Evolutionary conservation across 495 filamentous ascomycete genomes (phyloP).

Genomic region (Xylaria curta): DNA sequence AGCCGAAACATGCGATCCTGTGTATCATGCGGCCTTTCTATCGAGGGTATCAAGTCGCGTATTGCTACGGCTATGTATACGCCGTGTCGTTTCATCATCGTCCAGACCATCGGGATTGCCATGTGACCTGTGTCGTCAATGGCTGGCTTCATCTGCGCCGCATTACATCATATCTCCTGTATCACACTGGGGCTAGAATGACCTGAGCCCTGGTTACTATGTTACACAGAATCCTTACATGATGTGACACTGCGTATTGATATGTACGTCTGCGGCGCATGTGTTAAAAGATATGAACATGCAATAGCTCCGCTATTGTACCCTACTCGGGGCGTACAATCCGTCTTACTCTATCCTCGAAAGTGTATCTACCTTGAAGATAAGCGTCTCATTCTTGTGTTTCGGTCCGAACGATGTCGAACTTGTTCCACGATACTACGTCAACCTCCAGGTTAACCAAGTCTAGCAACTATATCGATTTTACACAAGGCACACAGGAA

Average conservation of each 20-base stretch:
- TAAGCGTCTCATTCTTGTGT: not conserved
- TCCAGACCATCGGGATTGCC: not conserved
- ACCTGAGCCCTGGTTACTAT: not conserved
- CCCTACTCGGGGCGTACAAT: conserved; percentile 9
- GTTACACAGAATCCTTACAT: not conserved
- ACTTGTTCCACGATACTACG: not conserved
- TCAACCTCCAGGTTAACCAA: not conserved
- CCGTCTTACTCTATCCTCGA: conserved; percentile 8
- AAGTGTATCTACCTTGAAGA: not conserved
- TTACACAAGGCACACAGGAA: not conserved
- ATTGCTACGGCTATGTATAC: not conserved
- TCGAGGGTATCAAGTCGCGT: not conserved
- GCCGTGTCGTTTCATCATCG: not conserved
- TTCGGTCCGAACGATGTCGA: not conserved
- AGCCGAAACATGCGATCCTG: not conserved
- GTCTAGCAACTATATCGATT: not conserved
- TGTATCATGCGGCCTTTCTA: not conserved
- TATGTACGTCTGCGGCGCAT: conserved; percentile 1
- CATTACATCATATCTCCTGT: not conserved
- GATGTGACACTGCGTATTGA: conserved; percentile 1
- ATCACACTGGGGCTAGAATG: not conserved
- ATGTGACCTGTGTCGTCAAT: not conserved
- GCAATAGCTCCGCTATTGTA: not conserved
- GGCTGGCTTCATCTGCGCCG: not conserved
- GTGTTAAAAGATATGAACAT: not conserved